Percentiles rank a stretch among this genome's conserved stretches.
Evolutionary conservation across 2,329 filamentous ascomycete genomes (phyloP).

Genomic region (Fusarium veterinarium): DNA sequence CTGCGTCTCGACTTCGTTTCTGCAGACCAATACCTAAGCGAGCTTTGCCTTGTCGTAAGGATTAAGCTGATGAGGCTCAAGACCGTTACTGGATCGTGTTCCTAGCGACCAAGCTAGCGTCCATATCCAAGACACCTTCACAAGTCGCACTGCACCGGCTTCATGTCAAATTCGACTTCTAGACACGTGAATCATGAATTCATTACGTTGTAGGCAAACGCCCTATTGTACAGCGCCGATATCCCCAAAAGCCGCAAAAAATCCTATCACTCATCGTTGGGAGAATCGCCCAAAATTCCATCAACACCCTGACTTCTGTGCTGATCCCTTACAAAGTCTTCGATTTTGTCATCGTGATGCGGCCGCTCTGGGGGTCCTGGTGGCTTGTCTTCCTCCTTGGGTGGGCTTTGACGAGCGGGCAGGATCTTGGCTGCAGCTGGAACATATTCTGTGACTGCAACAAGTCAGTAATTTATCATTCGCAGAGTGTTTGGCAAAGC

Average conservation of each 20-base stretch:
- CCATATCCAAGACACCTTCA: background rate
- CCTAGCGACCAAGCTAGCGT: background rate
- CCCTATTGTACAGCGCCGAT: conserved; percentile 8
- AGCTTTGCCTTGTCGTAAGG: background rate
- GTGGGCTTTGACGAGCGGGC: conserved; percentile 48
- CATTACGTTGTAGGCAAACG: conserved; percentile 10
- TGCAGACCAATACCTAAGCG: background rate
- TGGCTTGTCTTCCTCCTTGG: conserved; percentile 33
- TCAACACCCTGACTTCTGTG: conserved; percentile 58
- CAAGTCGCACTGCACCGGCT: background rate
- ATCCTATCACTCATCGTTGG: conserved; percentile 28
- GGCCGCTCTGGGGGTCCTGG: conserved; percentile 57
- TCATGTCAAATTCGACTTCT: background rate
- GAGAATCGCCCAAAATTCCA: conserved; percentile 34
- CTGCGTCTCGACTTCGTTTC: background rate
- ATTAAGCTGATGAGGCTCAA: conserved; percentile 4
- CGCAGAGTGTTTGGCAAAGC: background rate
- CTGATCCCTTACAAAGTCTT: conserved; percentile 65
- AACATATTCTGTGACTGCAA: conserved; percentile 57
- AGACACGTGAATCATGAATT: conserved; percentile 8
- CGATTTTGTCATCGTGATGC: conserved; percentile 60
- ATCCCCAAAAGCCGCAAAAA: background rate
- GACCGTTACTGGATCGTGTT: background rate
- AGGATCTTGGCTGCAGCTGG: conserved; percentile 57
- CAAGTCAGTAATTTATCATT: conserved; percentile 11